Conservation (phyloP, 345 rosid genomes). For the Lenwebbia sp. region DNA sequence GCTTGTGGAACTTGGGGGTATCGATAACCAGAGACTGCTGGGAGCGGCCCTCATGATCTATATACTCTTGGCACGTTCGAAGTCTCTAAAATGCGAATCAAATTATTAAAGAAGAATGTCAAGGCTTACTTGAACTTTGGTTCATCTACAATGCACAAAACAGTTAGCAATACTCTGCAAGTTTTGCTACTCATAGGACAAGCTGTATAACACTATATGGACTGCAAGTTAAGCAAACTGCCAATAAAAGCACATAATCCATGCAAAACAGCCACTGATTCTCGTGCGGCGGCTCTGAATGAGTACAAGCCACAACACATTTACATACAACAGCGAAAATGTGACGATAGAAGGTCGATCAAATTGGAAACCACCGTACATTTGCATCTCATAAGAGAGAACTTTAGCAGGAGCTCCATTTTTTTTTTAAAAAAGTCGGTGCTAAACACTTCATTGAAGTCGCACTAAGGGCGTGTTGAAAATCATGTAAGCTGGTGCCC, state of each 20-base stretch:
- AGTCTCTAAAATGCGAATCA: conserved; percentile 48
- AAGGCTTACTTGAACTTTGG: neutral
- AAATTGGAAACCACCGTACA: neutral
- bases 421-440: too few species aligned
- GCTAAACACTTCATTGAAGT: too few species aligned
- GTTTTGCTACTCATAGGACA: neutral
- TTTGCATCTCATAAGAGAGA: neutral
- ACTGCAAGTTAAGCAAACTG: neutral
- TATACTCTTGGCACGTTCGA: conserved; percentile 71
- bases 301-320: neutral
- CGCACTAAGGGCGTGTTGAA: too few species aligned
- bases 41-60: conserved; percentile 77
- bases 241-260: neutral
- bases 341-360: neutral
- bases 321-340: neutral
- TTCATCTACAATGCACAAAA: neutral
- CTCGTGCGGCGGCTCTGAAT: neutral
- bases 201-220: neutral
- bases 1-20: conserved; percentile 83
- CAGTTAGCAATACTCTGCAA: neutral
- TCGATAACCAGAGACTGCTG: conserved; percentile 71
- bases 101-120: neutral
- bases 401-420: neutral
- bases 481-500: neutral
- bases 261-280: neutral